Evolutionary conservation across 2,329 filamentous ascomycete genomes (phyloP), one percentile per base, ranked within the genome.

Genomic region (Penicillium corylophilum): DNA sequence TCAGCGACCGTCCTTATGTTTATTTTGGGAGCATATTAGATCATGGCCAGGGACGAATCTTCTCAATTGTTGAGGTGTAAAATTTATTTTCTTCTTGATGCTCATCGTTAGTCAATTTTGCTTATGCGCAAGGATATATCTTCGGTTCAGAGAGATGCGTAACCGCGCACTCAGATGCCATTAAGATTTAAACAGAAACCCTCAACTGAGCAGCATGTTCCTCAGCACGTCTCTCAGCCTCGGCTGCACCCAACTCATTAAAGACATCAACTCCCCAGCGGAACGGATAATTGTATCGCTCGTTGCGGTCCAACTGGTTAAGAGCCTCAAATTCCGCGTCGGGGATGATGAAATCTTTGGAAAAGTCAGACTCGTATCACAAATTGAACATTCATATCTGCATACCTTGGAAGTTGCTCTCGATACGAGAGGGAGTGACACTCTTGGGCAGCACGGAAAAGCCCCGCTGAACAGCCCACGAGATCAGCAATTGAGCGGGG

Each of bases 371-470:
- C n/a, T 6, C 10, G n/a, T 16, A 10, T n/a, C 18, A 18, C 20
- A 16, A 38, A 18, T 9, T 9, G 10, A 22, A 4, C 2, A 18
- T 2, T 18, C 20, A n/a, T 4, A n/a, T 9, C 4, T 9, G 12
- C n/a, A 20, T 20, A 70, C 74, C 75, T 60, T 74, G 61, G 51
- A 79, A 72, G 47, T 82, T 82, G 39, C 71, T 70, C 46, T 72
- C 70, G 47, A 83, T 82, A 29, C 80, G 71, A 12, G 72, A 71
- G 1, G 77, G 73, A 0, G 79, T 83, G 3, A 82, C 79, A 43
- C 76, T 79, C 68, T 83, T 83, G 15, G 80, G 78, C 35, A 83
- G 64, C 7, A 81, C 79, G 7, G 79, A 73, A 1, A 77, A 80
- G 1, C 80, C 79, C 23, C 80, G 71, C 61, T 82, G 77, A 8